A percentile compares a stretch with the other conserved stretches of the same genome.
These are phyloP conservation scores for Citrus hindsii DNA, from an alignment of 345 rosid species.

Conservation along the genomic window DNA sequence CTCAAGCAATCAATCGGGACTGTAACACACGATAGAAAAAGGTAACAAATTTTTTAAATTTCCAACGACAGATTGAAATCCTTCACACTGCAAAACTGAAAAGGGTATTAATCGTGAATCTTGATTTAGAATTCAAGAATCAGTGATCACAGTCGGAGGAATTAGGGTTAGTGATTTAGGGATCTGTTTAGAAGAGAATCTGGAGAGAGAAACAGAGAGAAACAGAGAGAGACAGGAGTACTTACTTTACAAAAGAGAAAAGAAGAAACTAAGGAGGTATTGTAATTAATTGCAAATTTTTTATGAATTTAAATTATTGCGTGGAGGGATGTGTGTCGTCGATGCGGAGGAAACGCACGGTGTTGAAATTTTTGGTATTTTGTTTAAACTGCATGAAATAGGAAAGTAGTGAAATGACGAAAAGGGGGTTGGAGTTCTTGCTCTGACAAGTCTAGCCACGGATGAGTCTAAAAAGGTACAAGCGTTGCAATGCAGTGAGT, in stretches of 20 bases:
- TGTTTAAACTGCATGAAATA: neutral
- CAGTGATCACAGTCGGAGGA: neutral
- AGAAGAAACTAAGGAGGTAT: neutral
- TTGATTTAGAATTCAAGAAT: neutral
- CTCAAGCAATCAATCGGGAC: constrained; percentile 8
- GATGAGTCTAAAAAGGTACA: neutral
- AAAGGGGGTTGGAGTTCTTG: neutral
- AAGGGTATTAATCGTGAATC: neutral
- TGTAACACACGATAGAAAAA: neutral
- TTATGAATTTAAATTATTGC: neutral
- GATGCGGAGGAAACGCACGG: constrained; percentile 9
- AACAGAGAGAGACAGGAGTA: neutral
- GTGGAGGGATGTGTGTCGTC: neutral
- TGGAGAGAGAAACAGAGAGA: neutral
- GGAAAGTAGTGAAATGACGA: neutral
- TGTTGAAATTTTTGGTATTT: neutral
- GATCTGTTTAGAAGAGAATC: neutral
- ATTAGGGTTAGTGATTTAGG: constrained; percentile 10
- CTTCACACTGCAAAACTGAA: neutral
- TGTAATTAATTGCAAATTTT: neutral
- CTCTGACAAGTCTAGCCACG: neutral
- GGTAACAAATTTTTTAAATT: neutral
- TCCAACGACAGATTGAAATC: neutral
- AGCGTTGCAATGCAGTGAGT: neutral
- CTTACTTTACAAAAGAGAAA: neutral